Percentiles rank a stretch among this genome's conserved stretches.
phyloP scores from a whole-genome alignment of 805 yeast genomes.

The Zygosaccharomyces gambellarensis region DNA sequence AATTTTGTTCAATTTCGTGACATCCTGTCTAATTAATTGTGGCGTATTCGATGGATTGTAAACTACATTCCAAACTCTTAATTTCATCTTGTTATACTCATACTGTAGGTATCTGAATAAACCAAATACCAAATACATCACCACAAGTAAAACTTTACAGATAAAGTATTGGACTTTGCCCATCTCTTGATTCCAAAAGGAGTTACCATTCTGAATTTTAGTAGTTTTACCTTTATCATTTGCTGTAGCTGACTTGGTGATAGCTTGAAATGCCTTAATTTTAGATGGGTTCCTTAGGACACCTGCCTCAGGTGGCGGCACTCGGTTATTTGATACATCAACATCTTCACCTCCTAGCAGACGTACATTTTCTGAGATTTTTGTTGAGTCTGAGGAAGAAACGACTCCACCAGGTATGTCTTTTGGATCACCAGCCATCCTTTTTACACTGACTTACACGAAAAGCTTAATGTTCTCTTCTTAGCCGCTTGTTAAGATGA shows the following conservation, averaged over 20 bases:
- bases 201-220: slow-evolving; percentile 2
- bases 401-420: not conserved
- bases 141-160: slow-evolving; percentile 47
- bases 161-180: slow-evolving; percentile 27
- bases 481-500: not conserved
- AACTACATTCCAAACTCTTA: slow-evolving; percentile 56
- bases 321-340: slow-evolving; percentile 5
- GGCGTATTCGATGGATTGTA: slow-evolving; percentile 76
- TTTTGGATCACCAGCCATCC: not conserved
- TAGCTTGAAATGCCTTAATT: slow-evolving; percentile 17
- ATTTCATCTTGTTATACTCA: slow-evolving; percentile 46
- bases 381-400: not conserved
- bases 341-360: slow-evolving; percentile 6
- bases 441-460: not conserved
- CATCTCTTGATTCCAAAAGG: slow-evolving; percentile 15
- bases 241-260: slow-evolving; percentile 16
- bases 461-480: not conserved
- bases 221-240: slow-evolving; percentile 8
- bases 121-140: slow-evolving; percentile 53
- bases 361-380: slow-evolving; percentile 11
- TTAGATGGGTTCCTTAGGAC: slow-evolving; percentile 16
- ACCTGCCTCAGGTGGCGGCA: slow-evolving; percentile 23
- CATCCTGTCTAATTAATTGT: slow-evolving; percentile 79
- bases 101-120: slow-evolving; percentile 49
- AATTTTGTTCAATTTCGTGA: slow-evolving; percentile 61